A percentile compares a stretch with the other conserved stretches of the same genome.
Evolutionary conservation across 306 rosid genomes (phyloP).

Genomic region (Hylodesmum podocarpum): DNA sequence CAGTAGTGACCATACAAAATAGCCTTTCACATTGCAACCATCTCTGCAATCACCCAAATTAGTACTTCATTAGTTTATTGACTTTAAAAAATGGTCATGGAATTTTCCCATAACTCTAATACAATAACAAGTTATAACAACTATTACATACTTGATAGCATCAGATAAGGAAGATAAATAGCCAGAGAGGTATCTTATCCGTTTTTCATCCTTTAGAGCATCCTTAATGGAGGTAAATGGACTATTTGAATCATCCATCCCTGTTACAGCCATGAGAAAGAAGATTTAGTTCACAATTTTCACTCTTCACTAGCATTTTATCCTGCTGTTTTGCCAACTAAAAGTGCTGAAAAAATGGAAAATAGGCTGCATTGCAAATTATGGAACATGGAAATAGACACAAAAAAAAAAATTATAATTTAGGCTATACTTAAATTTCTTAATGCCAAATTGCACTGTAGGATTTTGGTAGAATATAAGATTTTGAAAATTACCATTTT

Average conservation of each 20-base stretch:
- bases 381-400: neutral
- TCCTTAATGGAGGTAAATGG: slow-evolving; percentile 46
- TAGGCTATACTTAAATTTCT: neutral
- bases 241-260: slow-evolving; percentile 90
- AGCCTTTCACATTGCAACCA: slow-evolving; percentile 95
- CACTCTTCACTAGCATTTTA: neutral
- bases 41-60: slow-evolving; percentile 55
- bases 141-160: slow-evolving; percentile 44
- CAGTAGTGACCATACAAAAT: slow-evolving; percentile 87
- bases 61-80: slow-evolving; percentile 9
- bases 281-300: slow-evolving; percentile 18
- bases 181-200: slow-evolving; percentile 70
- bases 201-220: slow-evolving; percentile 78
- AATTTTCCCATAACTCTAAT: neutral
- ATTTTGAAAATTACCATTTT: slow-evolving; percentile 68
- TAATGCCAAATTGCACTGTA: neutral
- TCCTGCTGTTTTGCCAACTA: neutral
- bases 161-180: slow-evolving; percentile 63
- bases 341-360: neutral
- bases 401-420: neutral
- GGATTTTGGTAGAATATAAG: neutral
- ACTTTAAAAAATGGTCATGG: neutral
- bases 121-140: neutral
- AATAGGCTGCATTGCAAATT: neutral
- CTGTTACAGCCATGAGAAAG: slow-evolving; percentile 37